A percentile compares a stretch with the other conserved stretches of the same genome.
phyloP scores from a whole-genome alignment of 495 filamentous ascomycete species.

The Podospora pseudocomata region DNA sequence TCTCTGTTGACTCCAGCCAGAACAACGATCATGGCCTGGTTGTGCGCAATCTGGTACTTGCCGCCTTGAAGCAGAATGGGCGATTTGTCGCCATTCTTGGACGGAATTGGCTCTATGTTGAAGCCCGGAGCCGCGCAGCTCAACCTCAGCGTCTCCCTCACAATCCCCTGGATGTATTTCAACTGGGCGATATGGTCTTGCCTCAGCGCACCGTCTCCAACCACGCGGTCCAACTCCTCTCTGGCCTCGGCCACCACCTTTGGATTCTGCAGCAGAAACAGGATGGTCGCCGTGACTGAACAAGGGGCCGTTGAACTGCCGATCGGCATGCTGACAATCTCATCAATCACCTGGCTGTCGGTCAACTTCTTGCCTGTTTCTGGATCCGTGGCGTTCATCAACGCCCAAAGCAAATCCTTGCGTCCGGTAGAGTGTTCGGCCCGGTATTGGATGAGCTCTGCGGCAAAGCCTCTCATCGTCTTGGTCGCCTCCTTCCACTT shows the following conservation, averaged over 20 bases:
- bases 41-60: slow-evolving; percentile 61
- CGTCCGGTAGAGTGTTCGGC: slow-evolving; percentile 56
- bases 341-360: slow-evolving; percentile 60
- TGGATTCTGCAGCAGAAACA: slow-evolving; percentile 60
- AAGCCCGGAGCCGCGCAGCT: slow-evolving; percentile 64
- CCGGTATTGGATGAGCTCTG: slow-evolving; percentile 57
- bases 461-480: slow-evolving; percentile 49
- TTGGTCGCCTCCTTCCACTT: slow-evolving; percentile 56
- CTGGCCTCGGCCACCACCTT: slow-evolving; percentile 56
- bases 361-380: slow-evolving; percentile 58
- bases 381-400: slow-evolving; percentile 62
- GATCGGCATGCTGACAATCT: slow-evolving; percentile 60
- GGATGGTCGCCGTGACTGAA: slow-evolving; percentile 52
- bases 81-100: slow-evolving; percentile 43
- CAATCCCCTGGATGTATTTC: slow-evolving; percentile 58
- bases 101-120: slow-evolving; percentile 55
- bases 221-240: slow-evolving; percentile 60
- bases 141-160: slow-evolving; percentile 65
- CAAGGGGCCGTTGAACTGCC: slow-evolving; percentile 47
- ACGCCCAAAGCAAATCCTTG: slow-evolving; percentile 64
- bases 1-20: slow-evolving; percentile 62
- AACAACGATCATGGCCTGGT: slow-evolving; percentile 59
- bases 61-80: slow-evolving; percentile 52
- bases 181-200: slow-evolving; percentile 57
- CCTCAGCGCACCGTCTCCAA: slow-evolving; percentile 52